Base-by-base conservation (phyloP, 202 grass and related monocot species). In the Schoenoplectus tabernaemontani region DNA sequence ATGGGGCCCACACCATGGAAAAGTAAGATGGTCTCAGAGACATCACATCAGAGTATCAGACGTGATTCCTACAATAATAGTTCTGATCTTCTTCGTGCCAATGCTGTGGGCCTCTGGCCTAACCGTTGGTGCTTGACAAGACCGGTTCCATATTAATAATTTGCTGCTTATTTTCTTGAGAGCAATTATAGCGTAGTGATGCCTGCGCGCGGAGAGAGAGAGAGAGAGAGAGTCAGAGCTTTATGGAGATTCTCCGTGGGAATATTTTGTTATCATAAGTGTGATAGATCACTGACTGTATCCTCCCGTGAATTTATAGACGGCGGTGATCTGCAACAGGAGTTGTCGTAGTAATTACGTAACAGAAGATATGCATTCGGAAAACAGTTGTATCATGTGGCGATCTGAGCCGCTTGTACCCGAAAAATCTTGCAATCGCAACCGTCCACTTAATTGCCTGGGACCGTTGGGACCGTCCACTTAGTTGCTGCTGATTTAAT, bases 71-170 rank as follows among this genome's bases (percentile, higher is more conserved):
- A 17, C 9, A 59, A 78, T 78, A 42, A 48, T 72, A 50, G 8
- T 32, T 73, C 26, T 73, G 69, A 73, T 73, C 69, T 2, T 53
- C 5, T 33, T 73, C 20, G 23, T 51, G 24, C 42, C 3, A 17
- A 51, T 8, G 4, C 69, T 26, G 44, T 17, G 51, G 43, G 51
- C n/a, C n/a, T n/a, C n/a, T n/a, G n/a, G n/a, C n/a, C 50, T 78
- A 39, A 78, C 53, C 75, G 34, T 58, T 78, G 75, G 53, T 78
- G 9, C 75, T 59, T 59, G 75, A 78, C 32, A 78, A 42, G 75
- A 78, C 54, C 54, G 12, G 19, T 43, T 78, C 10, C 8, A 43
- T 12, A n/a, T 32, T 73, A 7, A 33, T 72, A 17, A 30, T 50
- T 72, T 44, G 16, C 39, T 26, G 64, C n/a, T 9, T 23, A 24